Base-by-base conservation (phyloP, 2,329 filamentous ascomycete genomes). In the Sporothrix curviconia region DNA sequence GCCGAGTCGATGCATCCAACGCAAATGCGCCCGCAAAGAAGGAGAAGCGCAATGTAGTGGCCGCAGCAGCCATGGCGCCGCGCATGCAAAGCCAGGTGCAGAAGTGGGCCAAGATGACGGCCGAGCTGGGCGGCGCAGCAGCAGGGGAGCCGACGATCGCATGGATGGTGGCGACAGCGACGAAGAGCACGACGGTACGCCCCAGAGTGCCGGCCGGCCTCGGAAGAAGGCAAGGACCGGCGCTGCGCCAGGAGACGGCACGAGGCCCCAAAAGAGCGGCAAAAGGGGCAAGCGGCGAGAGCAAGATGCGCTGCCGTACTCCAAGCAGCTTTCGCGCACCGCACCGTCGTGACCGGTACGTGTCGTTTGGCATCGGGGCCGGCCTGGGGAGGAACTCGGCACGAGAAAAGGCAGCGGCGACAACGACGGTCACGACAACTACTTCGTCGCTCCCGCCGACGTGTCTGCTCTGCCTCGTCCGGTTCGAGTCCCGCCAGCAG, bases 71-170 rank as follows among this genome's bases (percentile, higher is more conserved):
- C 3, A 76, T 77, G 74, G 74, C 71, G n/a, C 82, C 84, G 1
- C 84, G 61, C 32, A 56, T 63, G 56, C 62, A 63, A 54, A 61
- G 39, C 32, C 62, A 88, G 68, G 74, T 89, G 46, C 83, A 87
- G 68, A 86, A 86, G 68, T 89, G 85, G 85, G 82, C 83, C 50
- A 83, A 87, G 65, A 82, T 85, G 51, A 84, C 87, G 65, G 84
- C 84, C 1, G 84, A 89, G 54, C 62, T 63, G n/a, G 58, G 77
- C 72, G 60, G 70, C n/a, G n/a, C 56, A 64, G 72, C 15, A 63
- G 63, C 7, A 63, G 66, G 11, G 65, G 65, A 11, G 63, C 4
- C 28, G 44, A 28, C 9, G 59, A 11, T 56, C 22, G n/a, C 5
- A 43, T 11, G 3, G 28, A 15, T 1, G 7, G 11, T 7, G 32